Conservation (phyloP, 176 grass and related monocot species). For the Lolium multiflorum region DNA sequence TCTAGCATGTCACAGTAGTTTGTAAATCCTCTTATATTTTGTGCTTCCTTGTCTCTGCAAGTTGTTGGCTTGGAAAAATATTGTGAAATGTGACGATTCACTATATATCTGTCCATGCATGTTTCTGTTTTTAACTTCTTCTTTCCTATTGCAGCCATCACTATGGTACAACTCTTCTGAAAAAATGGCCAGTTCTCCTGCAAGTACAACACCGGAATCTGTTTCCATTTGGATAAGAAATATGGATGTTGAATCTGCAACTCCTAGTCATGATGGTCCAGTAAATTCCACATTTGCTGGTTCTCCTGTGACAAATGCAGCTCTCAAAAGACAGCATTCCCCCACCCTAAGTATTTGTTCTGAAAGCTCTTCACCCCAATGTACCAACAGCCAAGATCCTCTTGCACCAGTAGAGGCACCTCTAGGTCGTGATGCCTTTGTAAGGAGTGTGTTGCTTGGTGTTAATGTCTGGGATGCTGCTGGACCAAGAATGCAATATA, state of each 20-base stretch:
- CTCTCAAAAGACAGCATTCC: background rate
- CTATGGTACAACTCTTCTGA: slow-evolving; percentile 37
- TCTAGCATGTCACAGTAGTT: background rate
- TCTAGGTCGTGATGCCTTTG: background rate
- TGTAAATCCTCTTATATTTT: background rate
- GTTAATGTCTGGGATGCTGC: background rate
- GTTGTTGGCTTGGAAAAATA: background rate
- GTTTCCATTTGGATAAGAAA: background rate
- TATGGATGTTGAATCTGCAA: slow-evolving; percentile 11
- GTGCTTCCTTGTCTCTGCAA: background rate
- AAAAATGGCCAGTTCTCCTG: slow-evolving; percentile 10
- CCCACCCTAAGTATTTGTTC: slow-evolving; percentile 20
- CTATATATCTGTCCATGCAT: slow-evolving; percentile 2
- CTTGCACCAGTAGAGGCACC: background rate
- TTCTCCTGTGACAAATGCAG: background rate
- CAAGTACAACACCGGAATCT: background rate
- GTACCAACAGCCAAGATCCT: background rate
- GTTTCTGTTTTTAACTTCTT: background rate
- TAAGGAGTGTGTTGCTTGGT: background rate
- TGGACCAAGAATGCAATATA: background rate
- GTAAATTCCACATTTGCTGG: background rate
- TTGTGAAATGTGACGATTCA: background rate
- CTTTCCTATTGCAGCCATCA: slow-evolving; percentile 25
- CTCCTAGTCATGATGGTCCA: slow-evolving; percentile 17
- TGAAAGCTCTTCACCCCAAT: slow-evolving; percentile 16